Evolutionary conservation across 1,284 basidiomycete species (phyloP), one percentile per base, ranked within the genome.

Genomic region (Cutaneotrichosporon mucoides): DNA sequence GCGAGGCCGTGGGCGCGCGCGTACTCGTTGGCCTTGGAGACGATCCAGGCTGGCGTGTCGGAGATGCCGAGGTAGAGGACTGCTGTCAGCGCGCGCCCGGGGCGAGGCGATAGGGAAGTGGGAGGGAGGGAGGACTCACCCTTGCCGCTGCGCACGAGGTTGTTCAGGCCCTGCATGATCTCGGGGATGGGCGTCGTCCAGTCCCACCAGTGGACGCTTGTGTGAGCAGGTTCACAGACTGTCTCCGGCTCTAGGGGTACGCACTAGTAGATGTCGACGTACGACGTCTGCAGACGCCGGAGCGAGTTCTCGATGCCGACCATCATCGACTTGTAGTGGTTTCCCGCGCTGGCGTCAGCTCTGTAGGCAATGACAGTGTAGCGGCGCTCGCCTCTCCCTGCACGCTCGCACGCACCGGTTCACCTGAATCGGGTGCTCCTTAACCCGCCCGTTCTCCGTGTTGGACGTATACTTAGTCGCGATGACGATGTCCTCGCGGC

Each of bases 41-140:
- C 83, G 45, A 85, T 68, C 83, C 83, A 85, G 0, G 85, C 83
- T 0, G 84, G 84, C 6, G 79, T 81, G 57, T 84, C 81, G 48
- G 68, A 72, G 15, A 79, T 71, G 38, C 76, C 79, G 33, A 79
- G 73, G 66, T 81, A 80, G 13, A 80, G 67, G 8, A 80, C 78
- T 51, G 5, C 34, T 2, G 47, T 36, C 2, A 49, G 34, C 13
- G 24, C 13, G 9, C 12, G n/a, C 2, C n/a, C n/a, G n/a, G 3
- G 24, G 24, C 24, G 24, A 3, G 24, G 24, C 24, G 2, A 24
- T 24, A 35, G 24, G 24, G 24, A 24, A 24, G 24, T 24, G 24
- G n/a, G n/a, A n/a, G n/a, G n/a, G 6, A 51, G 33, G n/a, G 10
- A n/a, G 6, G 7, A 53, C 38, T 16, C 38, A 53, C 24, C 34